Conservation (phyloP, 208 protist genomes). For the Acanthamoeba quina region DNA sequence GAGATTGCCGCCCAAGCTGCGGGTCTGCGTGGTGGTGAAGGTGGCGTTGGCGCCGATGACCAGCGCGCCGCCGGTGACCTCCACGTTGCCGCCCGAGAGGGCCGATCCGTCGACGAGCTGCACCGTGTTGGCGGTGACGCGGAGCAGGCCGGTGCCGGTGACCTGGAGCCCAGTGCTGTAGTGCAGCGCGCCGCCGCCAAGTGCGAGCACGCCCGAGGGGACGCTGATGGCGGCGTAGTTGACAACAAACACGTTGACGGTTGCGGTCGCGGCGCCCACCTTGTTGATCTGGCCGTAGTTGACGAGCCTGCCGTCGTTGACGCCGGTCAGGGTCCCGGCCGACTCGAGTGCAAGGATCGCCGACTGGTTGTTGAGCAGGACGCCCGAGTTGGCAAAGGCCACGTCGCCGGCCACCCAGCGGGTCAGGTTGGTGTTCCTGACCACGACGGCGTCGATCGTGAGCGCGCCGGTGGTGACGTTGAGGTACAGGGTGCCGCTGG, state of each 20-base stretch:
- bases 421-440: constrained; percentile 44
- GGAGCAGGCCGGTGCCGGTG: neutral
- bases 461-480: constrained; percentile 30
- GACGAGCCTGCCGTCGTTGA: neutral
- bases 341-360: constrained; percentile 32
- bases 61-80: constrained; percentile 35
- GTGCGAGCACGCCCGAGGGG: neutral
- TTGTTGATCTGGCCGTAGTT: constrained; percentile 64
- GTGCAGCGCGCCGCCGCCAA: neutral
- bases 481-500: constrained; percentile 53
- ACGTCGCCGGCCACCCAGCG: constrained; percentile 43
- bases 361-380: constrained; percentile 38
- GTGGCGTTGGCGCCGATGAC: neutral
- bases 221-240: constrained; percentile 23
- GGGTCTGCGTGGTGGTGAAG: constrained; percentile 4
- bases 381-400: constrained; percentile 20
- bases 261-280: neutral
- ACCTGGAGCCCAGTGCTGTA: neutral
- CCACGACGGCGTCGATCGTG: neutral
- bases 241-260: constrained; percentile 48
- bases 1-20: constrained; percentile 6
- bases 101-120: constrained; percentile 37
- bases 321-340: neutral
- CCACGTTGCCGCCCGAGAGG: neutral
- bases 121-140: constrained; percentile 26